Percentiles rank a stretch among this genome's conserved stretches.
phyloP scores from a whole-genome alignment of 805 yeast genomes.

The Starmerella riodocensis region DNA sequence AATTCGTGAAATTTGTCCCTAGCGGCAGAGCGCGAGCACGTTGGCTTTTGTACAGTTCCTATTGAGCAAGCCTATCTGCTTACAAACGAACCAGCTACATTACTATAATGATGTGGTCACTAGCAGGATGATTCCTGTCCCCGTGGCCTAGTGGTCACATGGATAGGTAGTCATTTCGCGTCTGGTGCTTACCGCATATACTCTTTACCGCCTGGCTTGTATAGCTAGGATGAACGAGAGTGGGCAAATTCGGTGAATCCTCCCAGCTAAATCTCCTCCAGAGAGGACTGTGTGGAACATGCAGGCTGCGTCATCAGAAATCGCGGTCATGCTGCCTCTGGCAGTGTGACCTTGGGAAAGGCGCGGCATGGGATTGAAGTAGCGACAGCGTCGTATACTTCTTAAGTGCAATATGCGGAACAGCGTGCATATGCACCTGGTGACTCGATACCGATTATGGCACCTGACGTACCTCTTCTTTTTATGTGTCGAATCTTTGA shows the following conservation, averaged over 20 bases:
- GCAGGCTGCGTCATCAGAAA: constrained; percentile 26
- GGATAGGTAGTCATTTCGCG: constrained; percentile 2
- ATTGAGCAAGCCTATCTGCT: too few relatives aligned
- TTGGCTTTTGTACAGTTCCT: too few relatives aligned
- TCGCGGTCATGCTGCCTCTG: constrained; percentile 10
- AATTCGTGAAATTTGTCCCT: too few relatives aligned
- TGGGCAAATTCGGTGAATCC: constrained; percentile 27
- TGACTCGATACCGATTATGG: constrained; percentile 26
- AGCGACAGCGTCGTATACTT: background rate
- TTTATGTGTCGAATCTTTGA: too few relatives aligned
- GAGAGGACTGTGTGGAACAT: constrained; percentile 25
- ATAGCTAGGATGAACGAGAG: constrained; percentile 19
- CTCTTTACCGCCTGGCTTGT: constrained; percentile 19
- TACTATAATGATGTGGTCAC: too few relatives aligned
- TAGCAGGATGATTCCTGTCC: background rate
- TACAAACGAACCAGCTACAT: too few relatives aligned
- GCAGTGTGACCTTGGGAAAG: constrained; percentile 21
- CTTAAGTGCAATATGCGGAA: constrained; percentile 27
- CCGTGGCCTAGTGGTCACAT: constrained; percentile 16
- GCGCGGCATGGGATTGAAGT: constrained; percentile 24
- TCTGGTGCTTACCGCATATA: constrained; percentile 23
- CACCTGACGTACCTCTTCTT: constrained; percentile 14
- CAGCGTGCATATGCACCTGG: constrained; percentile 13
- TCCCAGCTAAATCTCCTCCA: constrained; percentile 18
- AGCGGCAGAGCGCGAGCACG: too few relatives aligned